Conservation (phyloP, 176 grass and related monocot genomes). For the Musa acuminata region DNA sequence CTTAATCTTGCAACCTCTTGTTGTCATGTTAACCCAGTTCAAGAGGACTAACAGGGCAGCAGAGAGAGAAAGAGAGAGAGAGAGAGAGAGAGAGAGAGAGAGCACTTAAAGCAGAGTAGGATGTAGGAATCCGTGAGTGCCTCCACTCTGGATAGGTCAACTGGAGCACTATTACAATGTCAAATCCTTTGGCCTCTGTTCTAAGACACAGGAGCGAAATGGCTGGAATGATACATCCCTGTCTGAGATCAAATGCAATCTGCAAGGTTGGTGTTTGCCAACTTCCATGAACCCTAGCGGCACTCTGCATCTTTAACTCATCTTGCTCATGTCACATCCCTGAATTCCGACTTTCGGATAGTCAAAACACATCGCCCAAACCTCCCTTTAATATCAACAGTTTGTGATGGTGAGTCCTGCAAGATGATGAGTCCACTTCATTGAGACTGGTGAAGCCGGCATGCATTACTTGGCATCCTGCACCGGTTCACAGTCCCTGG, state of each 20-base stretch:
- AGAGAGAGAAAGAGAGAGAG: too few species aligned
- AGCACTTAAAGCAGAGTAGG: not conserved
- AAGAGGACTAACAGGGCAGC: too few species aligned
- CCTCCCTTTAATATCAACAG: too few species aligned
- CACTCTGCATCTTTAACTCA: not conserved
- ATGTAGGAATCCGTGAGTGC: not conserved
- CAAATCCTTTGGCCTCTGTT: not conserved
- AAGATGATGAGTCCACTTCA: too few species aligned
- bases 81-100: too few species aligned
- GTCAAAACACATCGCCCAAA: too few species aligned
- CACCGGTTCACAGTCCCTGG: too few species aligned
- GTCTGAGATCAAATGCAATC: constrained; percentile 5
- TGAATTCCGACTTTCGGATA: not conserved
- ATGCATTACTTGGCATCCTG: too few species aligned
- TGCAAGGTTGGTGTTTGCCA: not conserved
- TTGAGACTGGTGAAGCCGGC: too few species aligned
- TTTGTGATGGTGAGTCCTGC: too few species aligned
- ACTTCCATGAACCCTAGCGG: not conserved
- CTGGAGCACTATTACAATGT: not conserved
- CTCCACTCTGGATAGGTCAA: not conserved
- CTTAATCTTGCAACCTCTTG: too few species aligned
- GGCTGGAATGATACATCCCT: not conserved
- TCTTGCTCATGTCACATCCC: not conserved
- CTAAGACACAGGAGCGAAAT: not conserved
- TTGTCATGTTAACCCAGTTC: too few species aligned